Percentiles rank a stretch among this genome's conserved stretches.
Evolutionary conservation across 441 rosid species (phyloP).

Genomic region (Erodium texanum): DNA sequence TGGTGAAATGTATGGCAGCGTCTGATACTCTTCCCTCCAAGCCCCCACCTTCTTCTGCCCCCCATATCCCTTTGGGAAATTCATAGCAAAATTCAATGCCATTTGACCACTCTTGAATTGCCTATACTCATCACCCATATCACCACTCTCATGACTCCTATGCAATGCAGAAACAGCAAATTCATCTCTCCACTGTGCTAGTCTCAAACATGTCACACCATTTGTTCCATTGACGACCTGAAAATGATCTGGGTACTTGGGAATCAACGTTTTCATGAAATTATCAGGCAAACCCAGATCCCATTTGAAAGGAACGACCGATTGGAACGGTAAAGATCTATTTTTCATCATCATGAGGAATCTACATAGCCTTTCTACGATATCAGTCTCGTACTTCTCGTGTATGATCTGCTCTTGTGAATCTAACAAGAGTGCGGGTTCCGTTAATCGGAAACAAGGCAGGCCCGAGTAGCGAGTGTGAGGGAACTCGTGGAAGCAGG

Average conservation of each 20-base stretch:
- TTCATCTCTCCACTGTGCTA: conserved; percentile 55
- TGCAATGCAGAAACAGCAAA: conserved; percentile 64
- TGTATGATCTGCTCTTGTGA: conserved; percentile 71
- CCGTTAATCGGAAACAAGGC: conserved; percentile 81
- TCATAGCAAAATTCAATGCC: conserved; percentile 66
- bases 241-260: conserved; percentile 55
- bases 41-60: conserved; percentile 77
- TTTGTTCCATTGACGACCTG: conserved; percentile 44
- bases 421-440: conserved; percentile 66
- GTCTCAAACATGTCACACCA: conserved; percentile 48
- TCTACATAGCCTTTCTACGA: conserved; percentile 71
- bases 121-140: conserved; percentile 44
- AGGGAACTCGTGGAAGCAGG: conserved; percentile 83
- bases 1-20: conserved; percentile 85
- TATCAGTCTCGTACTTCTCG: conserved; percentile 47
- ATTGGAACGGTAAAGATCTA: conserved; percentile 51
- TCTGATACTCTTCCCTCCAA: conserved; percentile 98
- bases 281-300: conserved; percentile 82
- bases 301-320: conserved; percentile 71
- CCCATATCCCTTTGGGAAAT: conserved; percentile 84
- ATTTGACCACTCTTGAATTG: conserved; percentile 69
- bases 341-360: conserved; percentile 84
- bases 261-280: conserved; percentile 55
- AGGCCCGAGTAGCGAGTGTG: conserved; percentile 67
- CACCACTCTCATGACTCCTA: conserved; percentile 41